Percentiles rank a stretch among this genome's conserved stretches.
phyloP scores from a whole-genome alignment of 345 rosid genomes.

The Leavenworthia alabamica region DNA sequence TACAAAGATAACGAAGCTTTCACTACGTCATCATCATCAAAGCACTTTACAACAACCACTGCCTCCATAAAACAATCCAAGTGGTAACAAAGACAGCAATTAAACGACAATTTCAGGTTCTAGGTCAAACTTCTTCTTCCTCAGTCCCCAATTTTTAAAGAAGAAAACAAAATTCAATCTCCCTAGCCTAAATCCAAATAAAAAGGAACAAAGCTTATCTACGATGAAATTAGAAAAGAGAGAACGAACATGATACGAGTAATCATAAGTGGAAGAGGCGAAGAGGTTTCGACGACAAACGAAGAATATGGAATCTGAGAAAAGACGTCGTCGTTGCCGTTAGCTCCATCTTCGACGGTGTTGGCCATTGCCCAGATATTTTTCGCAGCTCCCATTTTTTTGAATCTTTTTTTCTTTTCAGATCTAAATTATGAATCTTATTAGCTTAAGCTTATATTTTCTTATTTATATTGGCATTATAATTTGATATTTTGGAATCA shows the following conservation, averaged over 20 bases:
- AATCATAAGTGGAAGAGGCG: conserved; percentile 47
- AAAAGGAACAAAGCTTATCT: neutral
- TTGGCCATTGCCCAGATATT: conserved; percentile 44
- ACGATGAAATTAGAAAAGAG: neutral
- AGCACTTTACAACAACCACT: conserved; percentile 1
- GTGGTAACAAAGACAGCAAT: neutral
- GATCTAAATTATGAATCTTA: conserved; percentile 20
- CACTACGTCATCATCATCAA: conserved; percentile 8
- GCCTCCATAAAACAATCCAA: neutral
- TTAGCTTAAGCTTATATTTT: neutral
- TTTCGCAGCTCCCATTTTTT: conserved; percentile 45
- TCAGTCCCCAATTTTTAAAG: neutral
- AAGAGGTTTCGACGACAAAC: conserved; percentile 49
- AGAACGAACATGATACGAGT: conserved; percentile 61
- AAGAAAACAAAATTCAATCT: neutral
- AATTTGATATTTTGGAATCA: neutral
- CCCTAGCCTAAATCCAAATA: neutral
- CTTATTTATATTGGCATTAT: neutral
- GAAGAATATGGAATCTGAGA: conserved; percentile 38
- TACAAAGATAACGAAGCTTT: neutral
- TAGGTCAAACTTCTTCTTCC: neutral
- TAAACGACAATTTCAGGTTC: neutral
- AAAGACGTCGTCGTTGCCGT: conserved; percentile 6
- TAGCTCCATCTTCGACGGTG: conserved; percentile 26
- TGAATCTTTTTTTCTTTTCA: neutral